Percentiles rank a stretch among this genome's conserved stretches.
These are phyloP conservation scores for Podosphaera aphanis DNA, from an alignment of 2,329 filamentous ascomycete genomes.

Conservation along the genomic window DNA sequence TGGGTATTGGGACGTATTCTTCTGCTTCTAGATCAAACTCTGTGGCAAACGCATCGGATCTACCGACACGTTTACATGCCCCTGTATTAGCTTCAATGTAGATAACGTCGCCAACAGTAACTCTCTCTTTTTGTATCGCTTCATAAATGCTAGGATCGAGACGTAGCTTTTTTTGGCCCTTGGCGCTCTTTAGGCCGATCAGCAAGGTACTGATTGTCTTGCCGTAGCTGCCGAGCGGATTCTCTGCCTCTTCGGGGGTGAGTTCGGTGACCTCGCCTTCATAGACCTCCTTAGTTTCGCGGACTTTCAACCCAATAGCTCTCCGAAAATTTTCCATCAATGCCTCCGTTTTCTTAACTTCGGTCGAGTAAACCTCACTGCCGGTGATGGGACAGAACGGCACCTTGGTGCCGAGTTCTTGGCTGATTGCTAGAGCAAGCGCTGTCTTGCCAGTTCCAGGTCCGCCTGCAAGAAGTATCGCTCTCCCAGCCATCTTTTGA, in stretches of 20 bases:
- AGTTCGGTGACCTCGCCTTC: conserved; percentile 96
- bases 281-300: conserved; percentile 97
- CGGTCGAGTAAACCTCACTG: conserved; percentile 90
- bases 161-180: conserved; percentile 91
- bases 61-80: conserved; percentile 86
- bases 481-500: conserved; percentile 93
- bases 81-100: conserved; percentile 99
- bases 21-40: conserved; percentile 97
- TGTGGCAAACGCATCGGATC: conserved; percentile 90
- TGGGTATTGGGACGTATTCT: conserved; percentile 95
- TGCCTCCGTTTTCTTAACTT: conserved; percentile 98
- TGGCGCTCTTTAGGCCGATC: conserved; percentile 83
- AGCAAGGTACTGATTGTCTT: conserved; percentile 91
- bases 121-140: conserved; percentile 93
- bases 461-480: conserved; percentile 78
- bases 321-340: conserved; percentile 98
- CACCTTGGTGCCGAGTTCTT: conserved; percentile 93
- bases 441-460: conserved; percentile 96
- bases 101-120: conserved; percentile 88
- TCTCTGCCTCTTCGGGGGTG: conserved; percentile 92
- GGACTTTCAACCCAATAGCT: conserved; percentile 87
- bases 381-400: conserved; percentile 96
- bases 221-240: conserved; percentile 86
- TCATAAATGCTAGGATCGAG: conserved; percentile 97
- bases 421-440: conserved; percentile 79